phyloP scores from a whole-genome alignment of 495 filamentous ascomycete genomes.

The Penicillium fimorum region DNA sequence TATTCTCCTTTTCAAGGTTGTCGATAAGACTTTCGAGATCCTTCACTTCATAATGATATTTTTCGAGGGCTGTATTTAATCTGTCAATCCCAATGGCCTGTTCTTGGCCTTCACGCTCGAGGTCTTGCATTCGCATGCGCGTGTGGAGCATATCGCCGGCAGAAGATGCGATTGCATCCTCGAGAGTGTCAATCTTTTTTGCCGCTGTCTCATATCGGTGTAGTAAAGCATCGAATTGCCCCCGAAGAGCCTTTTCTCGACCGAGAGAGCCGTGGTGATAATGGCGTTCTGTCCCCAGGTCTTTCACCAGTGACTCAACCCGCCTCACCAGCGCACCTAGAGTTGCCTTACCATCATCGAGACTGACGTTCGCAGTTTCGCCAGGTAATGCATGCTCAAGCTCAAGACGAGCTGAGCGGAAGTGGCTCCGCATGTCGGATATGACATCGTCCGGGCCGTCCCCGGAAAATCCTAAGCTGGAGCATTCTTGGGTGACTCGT shows the following conservation, averaged over 20 bases:
- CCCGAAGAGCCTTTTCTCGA: conserved; percentile 39
- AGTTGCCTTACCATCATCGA: conserved; percentile 40
- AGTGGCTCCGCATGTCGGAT: conserved; percentile 46
- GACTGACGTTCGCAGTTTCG: conserved; percentile 50
- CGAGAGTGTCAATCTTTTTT: conserved; percentile 49
- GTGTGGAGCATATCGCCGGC: conserved; percentile 48
- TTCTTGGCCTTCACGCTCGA: conserved; percentile 54
- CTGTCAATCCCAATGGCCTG: conserved; percentile 58
- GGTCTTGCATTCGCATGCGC: conserved; percentile 44
- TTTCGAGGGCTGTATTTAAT: conserved; percentile 59
- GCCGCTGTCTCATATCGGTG: conserved; percentile 38
- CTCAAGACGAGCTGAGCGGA: conserved; percentile 66
- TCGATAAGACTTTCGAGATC: conserved; percentile 61
- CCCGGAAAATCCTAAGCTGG: conserved; percentile 55
- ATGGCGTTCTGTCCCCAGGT: conserved; percentile 33
- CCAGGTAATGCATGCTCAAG: conserved; percentile 67
- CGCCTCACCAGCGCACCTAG: conserved; percentile 36
- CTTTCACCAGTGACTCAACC: conserved; percentile 38
- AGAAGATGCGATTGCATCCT: conserved; percentile 57
- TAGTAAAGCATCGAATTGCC: conserved; percentile 44
- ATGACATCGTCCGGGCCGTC: conserved; percentile 49
- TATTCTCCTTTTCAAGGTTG: conserved; percentile 56
- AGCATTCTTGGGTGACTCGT: conserved; percentile 42
- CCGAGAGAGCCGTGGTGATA: conserved; percentile 32
- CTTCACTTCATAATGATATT: conserved; percentile 63